Conservation (phyloP, 139 green algal genomes). For the Micractinium sp. region DNA sequence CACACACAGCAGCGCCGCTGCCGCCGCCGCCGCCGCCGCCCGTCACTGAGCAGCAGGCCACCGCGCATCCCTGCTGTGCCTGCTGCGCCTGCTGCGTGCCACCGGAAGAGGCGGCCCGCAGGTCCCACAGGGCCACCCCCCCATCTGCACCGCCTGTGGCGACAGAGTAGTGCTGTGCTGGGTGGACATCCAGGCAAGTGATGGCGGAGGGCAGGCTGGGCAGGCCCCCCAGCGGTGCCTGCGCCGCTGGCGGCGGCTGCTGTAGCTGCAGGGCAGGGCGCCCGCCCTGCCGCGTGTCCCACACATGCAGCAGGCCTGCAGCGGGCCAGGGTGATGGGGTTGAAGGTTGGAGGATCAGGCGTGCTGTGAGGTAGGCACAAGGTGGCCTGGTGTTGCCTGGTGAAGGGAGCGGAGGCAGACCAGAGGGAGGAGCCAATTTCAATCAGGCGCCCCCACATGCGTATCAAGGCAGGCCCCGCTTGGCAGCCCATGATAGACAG, state of each 20-base stretch:
- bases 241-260: not conserved
- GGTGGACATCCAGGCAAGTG: slow-evolving; percentile 34
- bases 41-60: not conserved
- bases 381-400: not conserved
- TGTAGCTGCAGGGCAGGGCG: slow-evolving; percentile 17
- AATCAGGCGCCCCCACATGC: no score
- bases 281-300: slow-evolving; percentile 23
- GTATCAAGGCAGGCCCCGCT: not conserved
- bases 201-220: not conserved
- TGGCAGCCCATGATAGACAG: not conserved
- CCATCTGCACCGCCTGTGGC: slow-evolving; percentile 8
- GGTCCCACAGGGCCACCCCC: slow-evolving; percentile 27
- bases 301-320: slow-evolving; percentile 34
- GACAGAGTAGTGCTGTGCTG: slow-evolving; percentile 17
- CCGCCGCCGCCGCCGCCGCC: not conserved
- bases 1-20: not conserved
- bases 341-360: not conserved
- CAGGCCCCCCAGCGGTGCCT: not conserved
- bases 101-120: not conserved
- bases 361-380: not conserved
- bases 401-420: no score
- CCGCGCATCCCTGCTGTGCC: not conserved
- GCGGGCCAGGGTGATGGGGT: not conserved
- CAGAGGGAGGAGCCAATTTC: no score
- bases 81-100: not conserved